These are phyloP conservation scores for Fonsecaea pugnacius DNA, from an alignment of 2,329 filamentous ascomycete species.

Conservation along the genomic window DNA sequence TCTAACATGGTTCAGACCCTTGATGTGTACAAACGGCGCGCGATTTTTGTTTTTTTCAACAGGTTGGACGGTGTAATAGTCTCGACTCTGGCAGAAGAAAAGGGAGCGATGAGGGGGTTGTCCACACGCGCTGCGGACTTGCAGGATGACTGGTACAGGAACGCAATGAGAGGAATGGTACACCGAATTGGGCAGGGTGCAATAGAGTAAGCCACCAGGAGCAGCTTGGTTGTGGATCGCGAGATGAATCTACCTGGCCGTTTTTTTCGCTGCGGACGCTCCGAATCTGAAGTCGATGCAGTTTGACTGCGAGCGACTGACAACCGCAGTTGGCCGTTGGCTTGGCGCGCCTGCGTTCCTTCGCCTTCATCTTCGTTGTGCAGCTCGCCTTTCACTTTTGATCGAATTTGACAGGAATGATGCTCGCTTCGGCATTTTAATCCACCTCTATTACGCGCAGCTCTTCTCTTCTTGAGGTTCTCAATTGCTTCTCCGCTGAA, in stretches of 20 bases:
- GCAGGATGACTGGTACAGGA: conserved; percentile 4
- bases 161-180: conserved; percentile 1
- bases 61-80: background rate
- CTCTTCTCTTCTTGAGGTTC: background rate
- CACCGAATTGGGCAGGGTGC: background rate
- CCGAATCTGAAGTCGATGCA: conserved; percentile 3
- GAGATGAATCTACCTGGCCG: background rate
- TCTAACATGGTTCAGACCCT: conserved; percentile 4
- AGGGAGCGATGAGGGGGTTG: conserved; percentile 9
- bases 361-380: background rate
- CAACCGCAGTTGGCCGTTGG: background rate
- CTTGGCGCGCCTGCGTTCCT: conserved; percentile 1
- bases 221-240: background rate
- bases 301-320: conserved; percentile 2
- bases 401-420: background rate
- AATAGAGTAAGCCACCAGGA: background rate
- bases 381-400: background rate
- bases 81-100: conserved; percentile 3
- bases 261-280: background rate
- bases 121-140: conserved; percentile 3
- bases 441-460: background rate
- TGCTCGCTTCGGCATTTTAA: background rate
- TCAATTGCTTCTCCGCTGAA: conserved; percentile 20
- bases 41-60: background rate
- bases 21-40: background rate